These are phyloP conservation scores for Chloranthus sessilifolius DNA, from an alignment of 164 flowering plant genomes.

Conservation along the genomic window DNA sequence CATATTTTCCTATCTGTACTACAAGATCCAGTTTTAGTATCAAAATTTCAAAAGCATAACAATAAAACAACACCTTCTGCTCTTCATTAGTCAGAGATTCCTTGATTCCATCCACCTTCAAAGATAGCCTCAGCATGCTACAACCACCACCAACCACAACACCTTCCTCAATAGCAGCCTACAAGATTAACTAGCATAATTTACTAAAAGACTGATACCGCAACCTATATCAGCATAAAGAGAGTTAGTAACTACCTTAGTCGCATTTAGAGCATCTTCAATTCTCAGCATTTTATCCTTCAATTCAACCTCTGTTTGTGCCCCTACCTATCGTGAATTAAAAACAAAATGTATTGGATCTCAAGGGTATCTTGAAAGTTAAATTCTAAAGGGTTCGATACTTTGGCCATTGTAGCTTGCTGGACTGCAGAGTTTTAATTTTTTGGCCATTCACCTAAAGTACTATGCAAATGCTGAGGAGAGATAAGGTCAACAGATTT, in stretches of 20 bases:
- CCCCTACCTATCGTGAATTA: conserved; percentile 81
- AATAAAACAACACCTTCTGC: conserved; percentile 44
- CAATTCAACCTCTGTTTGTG: conserved; percentile 79
- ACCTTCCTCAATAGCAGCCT: conserved; percentile 98
- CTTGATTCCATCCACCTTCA: conserved; percentile 61
- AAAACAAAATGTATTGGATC: too few relatives aligned
- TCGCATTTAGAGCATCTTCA: conserved; percentile 94
- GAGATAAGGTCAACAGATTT: too few relatives aligned
- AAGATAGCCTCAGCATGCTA: conserved; percentile 62
- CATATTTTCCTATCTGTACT: too few relatives aligned
- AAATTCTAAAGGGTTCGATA: too few relatives aligned
- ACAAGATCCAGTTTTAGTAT: too few relatives aligned
- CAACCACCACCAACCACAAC: conserved; percentile 96
- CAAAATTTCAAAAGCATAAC: too few relatives aligned
- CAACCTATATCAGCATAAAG: conserved; percentile 7
- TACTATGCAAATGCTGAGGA: too few relatives aligned
- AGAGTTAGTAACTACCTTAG: conserved; percentile 49
- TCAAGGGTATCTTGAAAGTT: too few relatives aligned
- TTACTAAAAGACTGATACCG: not conserved
- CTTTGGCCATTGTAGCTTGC: too few relatives aligned
- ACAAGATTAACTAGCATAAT: conserved; percentile 5
- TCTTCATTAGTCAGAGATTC: conserved; percentile 67
- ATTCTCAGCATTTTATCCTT: conserved; percentile 84
- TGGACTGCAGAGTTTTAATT: too few relatives aligned
- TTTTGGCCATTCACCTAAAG: too few relatives aligned